These are phyloP conservation scores for Passalora sequoiae DNA, from an alignment of 2,329 filamentous ascomycete species.

Conservation along the genomic window DNA sequence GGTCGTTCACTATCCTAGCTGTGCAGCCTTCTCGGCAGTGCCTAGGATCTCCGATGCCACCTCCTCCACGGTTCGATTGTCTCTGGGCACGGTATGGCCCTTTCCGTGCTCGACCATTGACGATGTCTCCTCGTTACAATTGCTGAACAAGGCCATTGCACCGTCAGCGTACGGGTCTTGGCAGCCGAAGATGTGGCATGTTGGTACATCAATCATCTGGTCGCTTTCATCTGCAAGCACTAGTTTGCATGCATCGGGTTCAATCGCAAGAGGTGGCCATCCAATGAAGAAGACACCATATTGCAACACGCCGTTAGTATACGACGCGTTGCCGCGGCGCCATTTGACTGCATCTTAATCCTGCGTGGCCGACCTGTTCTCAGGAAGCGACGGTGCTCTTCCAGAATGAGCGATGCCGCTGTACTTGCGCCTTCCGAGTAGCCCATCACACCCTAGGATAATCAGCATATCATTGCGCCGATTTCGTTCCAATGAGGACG, in stretches of 20 bases:
- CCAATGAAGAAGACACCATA: constrained; percentile 48
- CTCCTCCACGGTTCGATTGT: neutral
- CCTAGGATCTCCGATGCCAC: neutral
- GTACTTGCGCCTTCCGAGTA: constrained; percentile 58
- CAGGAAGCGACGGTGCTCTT: constrained; percentile 43
- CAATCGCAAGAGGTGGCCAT: constrained; percentile 39
- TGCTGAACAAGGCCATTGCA: constrained; percentile 56
- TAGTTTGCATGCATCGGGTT: constrained; percentile 22
- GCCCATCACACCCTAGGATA: constrained; percentile 55
- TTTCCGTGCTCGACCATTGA: constrained; percentile 62
- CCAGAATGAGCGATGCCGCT: constrained; percentile 50
- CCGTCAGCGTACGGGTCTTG: constrained; percentile 57
- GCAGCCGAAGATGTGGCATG: constrained; percentile 39
- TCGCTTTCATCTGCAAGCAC: constrained; percentile 41
- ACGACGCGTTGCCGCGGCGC: too few species aligned
- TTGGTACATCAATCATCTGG: constrained; percentile 38
- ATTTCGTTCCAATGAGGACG: too few species aligned
- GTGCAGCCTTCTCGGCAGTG: too few species aligned
- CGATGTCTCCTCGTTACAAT: constrained; percentile 56
- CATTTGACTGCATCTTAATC: too few species aligned
- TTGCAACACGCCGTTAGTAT: too few species aligned
- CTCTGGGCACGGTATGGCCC: constrained; percentile 54
- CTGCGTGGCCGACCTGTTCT: constrained; percentile 35
- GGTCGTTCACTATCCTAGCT: too few species aligned
- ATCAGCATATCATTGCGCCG: too few species aligned